A percentile compares a stretch with the other conserved stretches of the same genome.
phyloP scores from a whole-genome alignment of 345 rosid species.

The Acer negundo region DNA sequence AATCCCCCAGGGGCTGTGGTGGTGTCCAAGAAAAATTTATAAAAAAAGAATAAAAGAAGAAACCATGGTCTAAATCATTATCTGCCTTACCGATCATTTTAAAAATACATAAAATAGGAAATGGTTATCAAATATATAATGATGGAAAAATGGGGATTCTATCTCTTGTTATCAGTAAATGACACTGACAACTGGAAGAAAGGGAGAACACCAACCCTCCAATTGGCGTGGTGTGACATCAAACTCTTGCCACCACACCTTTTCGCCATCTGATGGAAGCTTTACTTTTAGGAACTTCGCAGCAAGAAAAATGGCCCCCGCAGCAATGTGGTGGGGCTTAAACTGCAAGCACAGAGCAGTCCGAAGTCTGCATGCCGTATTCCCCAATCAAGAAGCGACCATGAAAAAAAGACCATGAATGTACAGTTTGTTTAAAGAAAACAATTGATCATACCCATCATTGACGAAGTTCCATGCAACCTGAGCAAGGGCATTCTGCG shows the following conservation, averaged over 20 bases:
- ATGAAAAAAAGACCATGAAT: constrained; percentile 22
- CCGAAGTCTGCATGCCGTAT: constrained; percentile 41
- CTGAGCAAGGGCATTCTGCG: constrained; percentile 47
- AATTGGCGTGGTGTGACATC: constrained; percentile 46
- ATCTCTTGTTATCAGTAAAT: not conserved
- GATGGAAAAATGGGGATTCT: not conserved
- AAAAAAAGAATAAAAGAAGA: not conserved
- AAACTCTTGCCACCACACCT: constrained; percentile 52
- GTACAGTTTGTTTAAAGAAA: not conserved
- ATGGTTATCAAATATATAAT: not conserved
- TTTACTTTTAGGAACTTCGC: constrained; percentile 53
- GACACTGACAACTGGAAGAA: constrained; percentile 3
- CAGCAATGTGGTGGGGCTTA: constrained; percentile 52
- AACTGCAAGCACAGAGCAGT: constrained; percentile 53
- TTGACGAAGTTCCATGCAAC: constrained; percentile 55
- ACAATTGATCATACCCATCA: constrained; percentile 42
- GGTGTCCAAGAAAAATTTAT: no score
- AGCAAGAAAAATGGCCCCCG: constrained; percentile 56
- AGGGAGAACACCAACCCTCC: constrained; percentile 36
- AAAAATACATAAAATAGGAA: not conserved
- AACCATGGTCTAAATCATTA: constrained; percentile 9
- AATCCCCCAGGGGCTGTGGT: not conserved
- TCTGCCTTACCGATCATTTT: not conserved
- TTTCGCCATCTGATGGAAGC: constrained; percentile 54
- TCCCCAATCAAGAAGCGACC: constrained; percentile 27